Evolutionary conservation across 129 eudicot species (phyloP), one percentile per base, ranked within the genome.

Genomic region (Artemisia argyi): DNA sequence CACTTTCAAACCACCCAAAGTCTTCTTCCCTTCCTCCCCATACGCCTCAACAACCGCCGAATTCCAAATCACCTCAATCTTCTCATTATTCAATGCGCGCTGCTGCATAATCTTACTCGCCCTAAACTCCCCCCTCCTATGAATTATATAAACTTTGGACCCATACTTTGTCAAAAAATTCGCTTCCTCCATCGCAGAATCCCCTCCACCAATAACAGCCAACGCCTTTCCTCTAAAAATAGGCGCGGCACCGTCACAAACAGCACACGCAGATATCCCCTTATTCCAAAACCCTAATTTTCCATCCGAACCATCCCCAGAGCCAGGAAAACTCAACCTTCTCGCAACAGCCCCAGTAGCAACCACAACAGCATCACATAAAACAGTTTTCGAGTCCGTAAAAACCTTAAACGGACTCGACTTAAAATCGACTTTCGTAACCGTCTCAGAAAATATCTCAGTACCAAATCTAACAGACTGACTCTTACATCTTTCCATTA

Each of bases 111-210:
- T 90, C 73, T 95, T 95, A 5, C 96, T 86, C 11, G 99, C 99
- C 86, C 97, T 74, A 69, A 95, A 90, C 19, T 79, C 91, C 42
- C 42, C 85, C 78, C 99, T 88, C 69, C 99, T 62, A 50, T 95
- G 99, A 48, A 95, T 86, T 16, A 95, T 88, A 56, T 88, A 95
- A 16, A 95, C 99, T 77, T 83, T 88, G 0, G 99, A 95, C 5
- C 97, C 99, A 71, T 81, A 95, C 62, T 95, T 95, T 0, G 99
- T 95, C 48, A 95, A 68, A 54, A 74, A 95, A 13, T 76, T 95
- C 0, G 99, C 97, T 48, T 95, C 99, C 70, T 95, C 99, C 99
- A 95, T 95, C 0, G 99, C 99, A 0, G 99, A 95, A 76, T 95
- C 97, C 0, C 99, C 99, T 0, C 99, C 99, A 1, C 99, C 99